These are phyloP conservation scores for Chytriomyces hyalinus DNA, from an alignment of 192 early-diverging fungal genomes.

Conservation along the genomic window DNA sequence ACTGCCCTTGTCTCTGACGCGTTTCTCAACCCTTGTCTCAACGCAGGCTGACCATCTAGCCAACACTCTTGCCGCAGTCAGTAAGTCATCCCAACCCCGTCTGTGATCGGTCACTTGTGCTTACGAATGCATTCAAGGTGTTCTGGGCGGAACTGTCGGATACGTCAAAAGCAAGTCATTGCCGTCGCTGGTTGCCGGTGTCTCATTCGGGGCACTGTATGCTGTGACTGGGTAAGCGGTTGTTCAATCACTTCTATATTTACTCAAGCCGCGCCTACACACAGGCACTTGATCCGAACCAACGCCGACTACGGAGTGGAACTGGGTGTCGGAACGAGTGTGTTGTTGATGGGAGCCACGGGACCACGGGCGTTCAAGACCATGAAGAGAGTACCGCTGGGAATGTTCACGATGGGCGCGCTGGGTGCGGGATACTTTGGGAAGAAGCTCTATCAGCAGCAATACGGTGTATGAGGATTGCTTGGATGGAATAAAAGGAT, in stretches of 20 bases:
- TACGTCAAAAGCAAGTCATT: constrained; percentile 42
- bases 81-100: constrained; percentile 9
- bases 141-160: constrained; percentile 54
- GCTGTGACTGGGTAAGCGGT: constrained; percentile 44
- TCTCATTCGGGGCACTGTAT: constrained; percentile 51
- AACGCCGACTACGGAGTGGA: constrained; percentile 56
- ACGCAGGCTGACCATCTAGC: constrained; percentile 30
- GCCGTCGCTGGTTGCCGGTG: constrained; percentile 55
- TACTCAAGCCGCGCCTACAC: background rate
- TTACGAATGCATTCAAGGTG: background rate
- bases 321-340: constrained; percentile 48
- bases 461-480: constrained; percentile 18
- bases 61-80: constrained; percentile 28
- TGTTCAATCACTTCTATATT: background rate
- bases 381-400: constrained; percentile 45
- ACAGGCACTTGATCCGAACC: constrained; percentile 50
- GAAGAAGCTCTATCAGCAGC: constrained; percentile 19
- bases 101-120: background rate
- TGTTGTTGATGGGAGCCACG: constrained; percentile 49
- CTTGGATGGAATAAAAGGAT: background rate
- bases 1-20: no score
- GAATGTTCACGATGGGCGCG: constrained; percentile 29
- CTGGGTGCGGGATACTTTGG: constrained; percentile 17
- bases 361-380: constrained; percentile 46
- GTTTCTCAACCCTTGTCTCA: no score